Evolutionary conservation across 805 yeast species (phyloP), one percentile per base, ranked within the genome.

Genomic region (Tetrapisispora iriomotensis): DNA sequence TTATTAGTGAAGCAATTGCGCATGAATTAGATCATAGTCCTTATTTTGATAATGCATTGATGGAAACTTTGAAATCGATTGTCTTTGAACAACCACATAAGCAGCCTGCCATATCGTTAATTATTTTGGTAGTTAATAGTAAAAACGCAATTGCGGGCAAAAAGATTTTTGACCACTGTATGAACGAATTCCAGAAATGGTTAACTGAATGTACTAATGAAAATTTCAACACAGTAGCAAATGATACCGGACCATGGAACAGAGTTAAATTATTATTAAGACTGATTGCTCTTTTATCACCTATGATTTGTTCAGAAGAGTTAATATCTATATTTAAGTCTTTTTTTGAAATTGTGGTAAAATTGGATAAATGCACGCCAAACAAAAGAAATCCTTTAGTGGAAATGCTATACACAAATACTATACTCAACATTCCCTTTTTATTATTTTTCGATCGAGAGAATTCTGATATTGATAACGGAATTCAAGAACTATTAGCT

Each of bases 51-150:
- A 60, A 57, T 19, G 71, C 77, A 2, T 62, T 82, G 10, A 60
- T 82, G 40, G 67, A 70, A 36, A 80, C 81, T 1, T 48, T 85
- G 15, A 68, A 70, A 39, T 82, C 92, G 2, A 68, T 82, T 29
- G 68, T 79, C 9, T 62, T 72, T 26, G 96, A 90, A 57, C 95
- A 87, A 58, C 96, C 96, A 0, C 94, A 86, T 47, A 90, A 86
- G 56, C 71, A 80, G 40, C 73, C 77, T 13, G 68, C 75, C 19
- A 56, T 87, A 37, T 70, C 82, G 19, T 74, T 77, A 8, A 65
- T 84, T 45, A 58, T 85, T 6, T 68, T 77, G 47, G 62, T 76
- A 17, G 74, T 82, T 37, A 77, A 78, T 59, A 66, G 79, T 19
- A 71, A 71, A 43, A 74, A 74, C 56, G 67, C 72, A 22, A 61